Conservation (phyloP, 2,329 filamentous ascomycete genomes). For the Microsporum canis region DNA sequence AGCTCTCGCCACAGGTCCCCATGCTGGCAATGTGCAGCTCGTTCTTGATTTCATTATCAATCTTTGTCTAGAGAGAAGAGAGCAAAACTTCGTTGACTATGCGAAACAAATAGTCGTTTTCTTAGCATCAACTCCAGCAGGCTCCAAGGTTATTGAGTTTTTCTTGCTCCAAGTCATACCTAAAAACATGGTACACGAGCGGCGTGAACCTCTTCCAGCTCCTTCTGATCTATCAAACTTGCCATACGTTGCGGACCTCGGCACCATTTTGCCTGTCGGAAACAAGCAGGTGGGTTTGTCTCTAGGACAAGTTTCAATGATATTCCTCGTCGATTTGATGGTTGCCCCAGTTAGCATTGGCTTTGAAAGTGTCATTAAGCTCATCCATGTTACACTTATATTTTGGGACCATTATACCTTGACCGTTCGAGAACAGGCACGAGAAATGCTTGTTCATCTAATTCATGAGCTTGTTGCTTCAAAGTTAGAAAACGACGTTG, state of each 20-base stretch:
- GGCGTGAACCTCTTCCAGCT: conserved; percentile 56
- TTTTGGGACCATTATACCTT: conserved; percentile 96
- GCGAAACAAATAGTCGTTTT: conserved; percentile 98
- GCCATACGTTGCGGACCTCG: conserved; percentile 81
- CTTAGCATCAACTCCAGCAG: conserved; percentile 71
- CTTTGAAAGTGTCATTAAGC: conserved; percentile 66
- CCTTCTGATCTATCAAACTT: conserved; percentile 60
- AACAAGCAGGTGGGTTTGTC: conserved; percentile 90
- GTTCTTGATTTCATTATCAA: conserved; percentile 95
- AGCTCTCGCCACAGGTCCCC: conserved; percentile 81
- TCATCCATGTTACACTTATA: conserved; percentile 84
- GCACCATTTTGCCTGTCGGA: conserved; percentile 66
- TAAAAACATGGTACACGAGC: conserved; percentile 91
- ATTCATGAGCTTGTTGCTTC: conserved; percentile 90
- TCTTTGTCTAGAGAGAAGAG: conserved; percentile 80
- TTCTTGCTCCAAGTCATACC: conserved; percentile 81
- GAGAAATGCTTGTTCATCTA: conserved; percentile 94
- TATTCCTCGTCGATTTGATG: conserved; percentile 90
- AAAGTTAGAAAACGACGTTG: conserved; percentile 58
- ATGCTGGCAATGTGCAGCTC: conserved; percentile 85
- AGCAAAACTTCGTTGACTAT: conserved; percentile 97
- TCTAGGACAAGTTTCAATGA: conserved; percentile 81
- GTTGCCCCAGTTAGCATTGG: conserved; percentile 76
- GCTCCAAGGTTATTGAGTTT: conserved; percentile 88
- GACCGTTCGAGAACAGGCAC: conserved; percentile 88